phyloP scores from a whole-genome alignment of 192 early-diverging fungal genomes.

The Backusella psychrophila region DNA sequence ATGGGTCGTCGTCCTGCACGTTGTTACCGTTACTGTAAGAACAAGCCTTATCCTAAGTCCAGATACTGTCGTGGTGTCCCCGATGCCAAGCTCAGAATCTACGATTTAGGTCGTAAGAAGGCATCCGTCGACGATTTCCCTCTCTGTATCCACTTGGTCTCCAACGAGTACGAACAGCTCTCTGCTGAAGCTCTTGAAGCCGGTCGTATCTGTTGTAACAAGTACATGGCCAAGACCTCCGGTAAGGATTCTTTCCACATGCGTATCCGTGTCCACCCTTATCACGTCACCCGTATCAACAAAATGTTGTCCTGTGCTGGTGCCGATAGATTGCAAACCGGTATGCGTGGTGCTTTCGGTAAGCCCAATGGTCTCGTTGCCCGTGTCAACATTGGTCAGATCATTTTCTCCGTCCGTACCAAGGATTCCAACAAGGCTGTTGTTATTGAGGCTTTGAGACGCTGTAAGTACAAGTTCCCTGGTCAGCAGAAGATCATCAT shows the following conservation, averaged over 20 bases:
- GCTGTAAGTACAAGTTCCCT: constrained; percentile 99
- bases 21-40: constrained; percentile 99
- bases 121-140: constrained; percentile 98
- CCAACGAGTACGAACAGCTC: constrained; percentile 97
- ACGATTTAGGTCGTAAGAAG: constrained; percentile 97
- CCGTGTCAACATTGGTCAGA: constrained; percentile 98
- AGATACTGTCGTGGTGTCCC: constrained; percentile 99
- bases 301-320: constrained; percentile 99
- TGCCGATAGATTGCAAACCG: constrained; percentile 98
- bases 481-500: constrained; percentile 98
- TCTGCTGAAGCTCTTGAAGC: constrained; percentile 98
- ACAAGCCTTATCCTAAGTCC: constrained; percentile 99
- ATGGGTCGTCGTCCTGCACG: constrained; percentile 99
- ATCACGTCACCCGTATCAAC: constrained; percentile 99
- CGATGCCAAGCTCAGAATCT: constrained; percentile 98
- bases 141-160: constrained; percentile 90
- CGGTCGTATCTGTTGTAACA: constrained; percentile 97
- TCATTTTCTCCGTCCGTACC: constrained; percentile 94
- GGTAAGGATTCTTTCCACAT: constrained; percentile 99
- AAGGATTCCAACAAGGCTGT: constrained; percentile 92
- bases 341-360: constrained; percentile 99
- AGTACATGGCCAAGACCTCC: constrained; percentile 95
- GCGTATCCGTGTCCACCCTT: constrained; percentile 97
- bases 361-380: constrained; percentile 95
- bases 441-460: constrained; percentile 87